Conservation (phyloP, 805 yeast species). For the Kluyveromyces starmeri region DNA sequence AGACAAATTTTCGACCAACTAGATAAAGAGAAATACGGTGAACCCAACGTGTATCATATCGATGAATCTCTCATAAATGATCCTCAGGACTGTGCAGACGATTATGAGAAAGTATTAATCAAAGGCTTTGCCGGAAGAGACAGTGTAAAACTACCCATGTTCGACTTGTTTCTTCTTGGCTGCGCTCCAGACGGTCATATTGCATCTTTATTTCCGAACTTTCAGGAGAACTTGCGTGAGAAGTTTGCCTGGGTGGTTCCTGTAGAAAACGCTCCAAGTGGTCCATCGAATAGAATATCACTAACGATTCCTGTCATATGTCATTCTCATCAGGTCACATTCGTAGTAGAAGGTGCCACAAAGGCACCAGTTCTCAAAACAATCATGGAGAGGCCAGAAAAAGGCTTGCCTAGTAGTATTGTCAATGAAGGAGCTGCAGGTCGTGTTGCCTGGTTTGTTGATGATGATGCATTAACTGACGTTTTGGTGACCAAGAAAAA, state of each 20-base stretch:
- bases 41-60: constrained; percentile 75
- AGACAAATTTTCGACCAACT: constrained; percentile 64
- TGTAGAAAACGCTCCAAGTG: constrained; percentile 82
- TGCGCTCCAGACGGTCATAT: constrained; percentile 99
- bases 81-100: constrained; percentile 90
- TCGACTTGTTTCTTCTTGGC: constrained; percentile 83
- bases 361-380: constrained; percentile 87
- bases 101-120: constrained; percentile 77
- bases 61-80: constrained; percentile 67
- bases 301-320: constrained; percentile 90
- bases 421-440: constrained; percentile 97
- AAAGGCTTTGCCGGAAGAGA: constrained; percentile 93
- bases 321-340: constrained; percentile 85
- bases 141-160: constrained; percentile 90
- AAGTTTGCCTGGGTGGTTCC: constrained; percentile 93
- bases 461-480: constrained; percentile 81
- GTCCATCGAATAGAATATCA: constrained; percentile 80
- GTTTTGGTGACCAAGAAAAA: constrained; percentile 38
- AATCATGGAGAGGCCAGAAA: constrained; percentile 94
- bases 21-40: constrained; percentile 28
- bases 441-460: constrained; percentile 94
- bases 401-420: constrained; percentile 87
- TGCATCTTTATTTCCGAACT: constrained; percentile 89
- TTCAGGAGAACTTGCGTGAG: constrained; percentile 78
- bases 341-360: constrained; percentile 93